These are phyloP conservation scores for Solanum appendiculatum DNA, from an alignment of 257 asterid species.

Conservation along the genomic window DNA sequence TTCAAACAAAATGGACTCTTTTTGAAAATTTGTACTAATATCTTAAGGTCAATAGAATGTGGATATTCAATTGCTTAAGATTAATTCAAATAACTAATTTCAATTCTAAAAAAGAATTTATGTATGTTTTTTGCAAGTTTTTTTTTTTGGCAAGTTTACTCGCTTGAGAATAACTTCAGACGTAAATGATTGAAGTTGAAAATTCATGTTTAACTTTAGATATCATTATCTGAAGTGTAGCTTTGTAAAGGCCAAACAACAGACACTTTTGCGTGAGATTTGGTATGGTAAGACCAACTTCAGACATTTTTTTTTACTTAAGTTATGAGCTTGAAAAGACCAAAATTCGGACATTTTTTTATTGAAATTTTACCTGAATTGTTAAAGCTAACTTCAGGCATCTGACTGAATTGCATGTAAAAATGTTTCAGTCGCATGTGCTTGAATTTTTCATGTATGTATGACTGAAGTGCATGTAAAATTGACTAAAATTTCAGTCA, in stretches of 20 bases:
- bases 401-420: accelerated
- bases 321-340: not conserved
- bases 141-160: not conserved
- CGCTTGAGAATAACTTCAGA: not conserved
- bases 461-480: not conserved
- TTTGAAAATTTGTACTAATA: not conserved
- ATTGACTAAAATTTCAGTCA: not conserved
- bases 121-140: not conserved
- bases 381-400: too few relatives aligned
- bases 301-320: too few relatives aligned
- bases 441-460: too few relatives aligned
- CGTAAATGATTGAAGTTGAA: not conserved
- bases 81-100: too few relatives aligned
- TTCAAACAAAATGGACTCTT: not conserved
- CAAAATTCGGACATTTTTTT: too few relatives aligned
- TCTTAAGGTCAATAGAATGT: not conserved
- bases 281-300: too few relatives aligned
- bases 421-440: not conserved
- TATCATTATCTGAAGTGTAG: accelerated
- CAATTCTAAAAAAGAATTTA: not conserved
- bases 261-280: not conserved
- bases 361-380: too few relatives aligned
- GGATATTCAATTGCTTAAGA: not conserved
- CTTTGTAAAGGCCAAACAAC: accelerated
- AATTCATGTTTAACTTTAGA: accelerated